Percentiles rank a stretch among this genome's conserved stretches.
Conservation (phyloP, 345 rosid genomes). For the Brassica napus region DNA sequence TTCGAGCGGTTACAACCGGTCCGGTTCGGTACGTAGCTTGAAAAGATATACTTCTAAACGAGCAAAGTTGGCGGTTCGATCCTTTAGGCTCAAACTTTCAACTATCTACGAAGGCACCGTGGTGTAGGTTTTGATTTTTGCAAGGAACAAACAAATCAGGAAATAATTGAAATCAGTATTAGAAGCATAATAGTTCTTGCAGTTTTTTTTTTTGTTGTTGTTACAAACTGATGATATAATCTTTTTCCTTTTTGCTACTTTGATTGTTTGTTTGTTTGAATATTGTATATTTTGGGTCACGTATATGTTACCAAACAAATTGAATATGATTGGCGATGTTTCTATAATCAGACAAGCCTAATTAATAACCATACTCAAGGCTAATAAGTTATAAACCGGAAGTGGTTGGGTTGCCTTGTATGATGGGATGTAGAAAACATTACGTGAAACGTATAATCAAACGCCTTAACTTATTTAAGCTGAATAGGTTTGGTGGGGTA, state of each 20-base stretch:
- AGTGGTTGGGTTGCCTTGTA: neutral
- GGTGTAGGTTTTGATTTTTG: conserved; percentile 33
- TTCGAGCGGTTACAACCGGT: conserved; percentile 44
- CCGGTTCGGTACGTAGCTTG: conserved; percentile 58
- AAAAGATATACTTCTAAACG: conserved; percentile 61
- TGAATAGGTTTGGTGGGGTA: neutral
- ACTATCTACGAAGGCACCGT: conserved; percentile 77
- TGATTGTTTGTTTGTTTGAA: neutral
- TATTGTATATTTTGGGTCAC: conserved; percentile 13
- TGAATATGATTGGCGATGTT: neutral
- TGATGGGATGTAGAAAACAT: neutral
- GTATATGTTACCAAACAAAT: neutral
- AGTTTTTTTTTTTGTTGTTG: neutral
- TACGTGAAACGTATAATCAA: neutral
- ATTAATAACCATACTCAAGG: neutral
- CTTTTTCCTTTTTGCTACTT: neutral
- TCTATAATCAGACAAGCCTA: neutral
- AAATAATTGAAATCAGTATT: neutral
- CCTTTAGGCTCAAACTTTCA: conserved; percentile 65
- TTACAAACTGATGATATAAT: conserved; percentile 9
- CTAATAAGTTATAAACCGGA: neutral
- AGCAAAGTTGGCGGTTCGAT: conserved; percentile 72
- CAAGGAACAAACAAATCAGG: conserved; percentile 4
- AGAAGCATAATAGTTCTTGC: conserved; percentile 3
- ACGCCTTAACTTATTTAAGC: neutral